These are phyloP conservation scores for Spinacia oleracea DNA, from an alignment of 179 eudicot genomes.

Conservation along the genomic window DNA sequence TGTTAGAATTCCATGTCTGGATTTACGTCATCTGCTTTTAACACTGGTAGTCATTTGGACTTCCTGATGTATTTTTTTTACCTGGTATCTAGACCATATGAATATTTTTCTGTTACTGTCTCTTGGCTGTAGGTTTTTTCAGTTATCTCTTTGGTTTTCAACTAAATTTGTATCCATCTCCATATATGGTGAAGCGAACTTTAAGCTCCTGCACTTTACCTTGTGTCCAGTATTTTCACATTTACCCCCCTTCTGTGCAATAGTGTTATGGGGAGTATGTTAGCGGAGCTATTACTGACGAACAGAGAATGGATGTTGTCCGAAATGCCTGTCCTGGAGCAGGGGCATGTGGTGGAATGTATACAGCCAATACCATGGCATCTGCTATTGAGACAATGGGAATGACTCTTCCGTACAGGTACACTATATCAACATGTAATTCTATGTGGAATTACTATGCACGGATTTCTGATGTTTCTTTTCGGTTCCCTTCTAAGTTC, in stretches of 20 bases:
- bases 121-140: no score
- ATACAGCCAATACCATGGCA: slow-evolving; percentile 98
- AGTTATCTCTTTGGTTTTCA: no score
- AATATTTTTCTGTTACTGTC: no score
- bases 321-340: slow-evolving; percentile 97
- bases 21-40: no score
- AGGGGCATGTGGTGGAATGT: slow-evolving; percentile 99
- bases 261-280: slow-evolving; percentile 91
- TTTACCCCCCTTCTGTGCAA: slow-evolving; percentile 7
- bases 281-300: slow-evolving; percentile 73
- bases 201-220: background rate
- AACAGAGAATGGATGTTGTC: slow-evolving; percentile 71
- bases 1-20: no score
- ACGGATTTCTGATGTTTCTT: background rate
- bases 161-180: no score
- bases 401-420: slow-evolving; percentile 96
- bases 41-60: no score
- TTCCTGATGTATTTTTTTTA: no score
- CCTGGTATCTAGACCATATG: no score
- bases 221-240: background rate
- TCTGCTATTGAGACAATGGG: slow-evolving; percentile 96
- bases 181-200: no score
- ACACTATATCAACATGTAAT: background rate
- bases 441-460: no score
- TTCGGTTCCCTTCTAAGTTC: slow-evolving; percentile 47